Base-by-base conservation (phyloP, 1,284 basidiomycete genomes). In the Puccinia novopanici region DNA sequence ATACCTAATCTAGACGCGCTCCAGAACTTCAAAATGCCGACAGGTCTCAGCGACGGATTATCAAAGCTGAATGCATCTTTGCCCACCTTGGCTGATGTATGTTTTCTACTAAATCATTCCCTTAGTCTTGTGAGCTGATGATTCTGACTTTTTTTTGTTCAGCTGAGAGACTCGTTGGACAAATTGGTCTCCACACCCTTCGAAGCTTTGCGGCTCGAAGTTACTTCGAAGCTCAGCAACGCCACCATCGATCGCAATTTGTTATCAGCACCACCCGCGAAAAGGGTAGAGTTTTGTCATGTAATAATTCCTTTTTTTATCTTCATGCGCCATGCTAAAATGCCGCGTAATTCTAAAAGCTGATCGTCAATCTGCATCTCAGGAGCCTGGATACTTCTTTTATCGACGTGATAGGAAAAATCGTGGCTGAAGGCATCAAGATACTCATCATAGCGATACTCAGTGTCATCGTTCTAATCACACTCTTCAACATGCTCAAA, bases 11-110 rank as follows among this genome's bases (percentile, higher is more conserved):
- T 83, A n/a, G 65, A 82, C 10, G 84, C 84, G 22, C 70, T 85
- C 40, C 77, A 83, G 57, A 84, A 85, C 67, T 79, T 85, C n/a
- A 81, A 81, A 0, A 75, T 85, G 30, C 84, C 84, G 17, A 83
- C 83, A 50, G 81, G 81, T 61, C 82, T 85, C 63, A 75, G 83
- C 48, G 83, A 84, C 52, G 80, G 82, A 5, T 77, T 84, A 48
- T 34, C 81, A 34, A 82, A 81, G 27, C 81, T 84, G 22, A 84
- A 84, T 75, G 75, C 81, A 9, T 82, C 82, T 13, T 80, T 85
- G 1, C 84, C 84, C 9, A 84, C 84, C 13, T 76, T 85, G 13
- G 76, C 82, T 3, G 81, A 85, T 48, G 76, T 85, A 8, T 82
- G 82, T 48, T 55, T 17, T 5, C 30, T 22, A 12, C 12, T n/a